A percentile compares a stretch with the other conserved stretches of the same genome.
Evolutionary conservation across 495 filamentous ascomycete genomes (phyloP).

Genomic region (Eremomyces bilateralis): DNA sequence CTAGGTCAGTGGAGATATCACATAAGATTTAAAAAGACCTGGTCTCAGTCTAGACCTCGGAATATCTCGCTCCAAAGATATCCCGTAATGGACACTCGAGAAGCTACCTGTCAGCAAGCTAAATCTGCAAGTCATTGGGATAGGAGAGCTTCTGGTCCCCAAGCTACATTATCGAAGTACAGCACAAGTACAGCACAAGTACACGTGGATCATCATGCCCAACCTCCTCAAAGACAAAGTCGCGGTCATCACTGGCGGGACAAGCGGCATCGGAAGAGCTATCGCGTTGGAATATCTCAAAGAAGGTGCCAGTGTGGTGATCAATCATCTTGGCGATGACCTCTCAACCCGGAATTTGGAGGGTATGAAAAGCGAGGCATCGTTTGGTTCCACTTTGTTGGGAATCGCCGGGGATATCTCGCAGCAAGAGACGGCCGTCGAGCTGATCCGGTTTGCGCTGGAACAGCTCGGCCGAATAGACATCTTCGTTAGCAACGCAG

Average conservation of each 20-base stretch:
- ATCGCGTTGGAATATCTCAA: slow-evolving; percentile 19
- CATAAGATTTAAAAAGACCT: too few species aligned
- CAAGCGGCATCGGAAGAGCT: slow-evolving; percentile 25
- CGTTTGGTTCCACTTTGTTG: slow-evolving; percentile 7
- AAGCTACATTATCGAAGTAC: too few species aligned
- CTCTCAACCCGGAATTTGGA: slow-evolving; percentile 16
- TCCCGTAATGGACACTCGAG: too few species aligned
- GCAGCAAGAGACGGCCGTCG: slow-evolving; percentile 17
- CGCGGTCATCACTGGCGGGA: slow-evolving; percentile 21
- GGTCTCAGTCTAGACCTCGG: too few species aligned
- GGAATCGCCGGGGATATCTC: slow-evolving; percentile 19
- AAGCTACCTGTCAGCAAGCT: too few species aligned
- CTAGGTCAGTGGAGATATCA: too few species aligned
- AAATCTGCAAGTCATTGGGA: too few species aligned
- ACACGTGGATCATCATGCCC: too few species aligned
- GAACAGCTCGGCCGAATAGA: slow-evolving; percentile 40
- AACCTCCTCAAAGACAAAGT: background rate
- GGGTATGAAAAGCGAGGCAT: slow-evolving; percentile 13
- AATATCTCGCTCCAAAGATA: too few species aligned
- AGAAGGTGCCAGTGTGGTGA: slow-evolving; percentile 19
- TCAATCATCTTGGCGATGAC: slow-evolving; percentile 20
- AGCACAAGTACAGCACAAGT: too few species aligned
- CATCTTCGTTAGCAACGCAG: slow-evolving; percentile 74
- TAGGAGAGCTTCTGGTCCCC: too few species aligned
- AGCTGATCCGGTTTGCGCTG: slow-evolving; percentile 14